A percentile compares a stretch with the other conserved stretches of the same genome.
phyloP scores from a whole-genome alignment of 176 grass and related monocot genomes.

The Lolium rigidum region DNA sequence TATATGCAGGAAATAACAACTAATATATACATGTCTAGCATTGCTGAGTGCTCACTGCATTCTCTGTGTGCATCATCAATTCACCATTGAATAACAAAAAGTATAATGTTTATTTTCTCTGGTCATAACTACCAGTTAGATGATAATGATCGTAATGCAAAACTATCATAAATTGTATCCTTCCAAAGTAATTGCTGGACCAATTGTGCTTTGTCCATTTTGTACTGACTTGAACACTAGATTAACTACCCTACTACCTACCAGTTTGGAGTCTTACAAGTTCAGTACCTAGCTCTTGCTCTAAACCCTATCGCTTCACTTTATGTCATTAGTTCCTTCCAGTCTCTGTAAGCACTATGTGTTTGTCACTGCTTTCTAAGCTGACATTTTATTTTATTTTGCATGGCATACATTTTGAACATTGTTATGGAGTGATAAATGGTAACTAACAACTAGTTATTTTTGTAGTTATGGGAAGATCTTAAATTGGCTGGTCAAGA shows the following conservation, averaged over 20 bases:
- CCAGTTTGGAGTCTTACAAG: not conserved
- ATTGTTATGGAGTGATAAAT: conserved; percentile 4
- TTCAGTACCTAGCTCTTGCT: conserved; percentile 7
- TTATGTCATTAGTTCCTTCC: conserved; percentile 35
- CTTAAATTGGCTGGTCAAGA: conserved; percentile 76
- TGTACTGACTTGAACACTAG: conserved; percentile 24
- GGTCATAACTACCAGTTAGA: conserved; percentile 14
- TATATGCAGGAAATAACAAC: conserved; percentile 7
- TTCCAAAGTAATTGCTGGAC: not conserved
- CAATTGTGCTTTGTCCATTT: not conserved
- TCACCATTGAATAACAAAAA: not conserved
- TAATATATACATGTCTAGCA: not conserved
- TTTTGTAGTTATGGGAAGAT: conserved; percentile 74
- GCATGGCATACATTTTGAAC: not conserved
- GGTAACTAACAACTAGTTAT: conserved; percentile 30
- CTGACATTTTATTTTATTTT: conserved; percentile 31
- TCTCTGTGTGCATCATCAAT: conserved; percentile 17
- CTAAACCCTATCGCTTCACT: not conserved
- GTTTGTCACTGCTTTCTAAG: conserved; percentile 23
- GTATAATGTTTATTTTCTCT: not conserved
- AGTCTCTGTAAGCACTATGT: conserved; percentile 16
- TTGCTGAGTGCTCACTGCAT: conserved; percentile 19
- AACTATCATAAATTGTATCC: not conserved
- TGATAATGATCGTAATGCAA: conserved; percentile 12
- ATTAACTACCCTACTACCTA: conserved; percentile 29